Percentiles rank a stretch among this genome's conserved stretches.
Conservation (phyloP, 768 basidiomycete genomes). For the Lactarius hatsudake region DNA sequence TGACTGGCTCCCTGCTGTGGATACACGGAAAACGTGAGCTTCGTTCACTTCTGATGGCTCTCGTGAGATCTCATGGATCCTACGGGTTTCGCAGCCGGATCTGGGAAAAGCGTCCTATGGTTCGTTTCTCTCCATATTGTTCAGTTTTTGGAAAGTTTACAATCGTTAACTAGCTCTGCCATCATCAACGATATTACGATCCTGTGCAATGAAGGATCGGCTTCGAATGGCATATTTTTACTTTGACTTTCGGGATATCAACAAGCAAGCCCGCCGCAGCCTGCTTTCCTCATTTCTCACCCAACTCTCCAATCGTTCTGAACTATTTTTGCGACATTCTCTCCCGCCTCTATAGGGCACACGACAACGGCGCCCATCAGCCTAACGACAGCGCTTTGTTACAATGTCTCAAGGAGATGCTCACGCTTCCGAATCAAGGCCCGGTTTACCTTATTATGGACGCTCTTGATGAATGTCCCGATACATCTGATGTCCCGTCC, state of each 20-base stretch:
- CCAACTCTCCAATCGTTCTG: background rate
- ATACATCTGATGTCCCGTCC: background rate
- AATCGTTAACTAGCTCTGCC: background rate
- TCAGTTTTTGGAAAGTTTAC: background rate
- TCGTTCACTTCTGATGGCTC: background rate
- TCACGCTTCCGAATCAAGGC: background rate
- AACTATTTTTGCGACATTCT: background rate
- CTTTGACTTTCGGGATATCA: background rate
- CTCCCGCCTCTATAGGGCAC: background rate
- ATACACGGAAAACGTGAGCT: background rate
- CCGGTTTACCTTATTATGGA: background rate
- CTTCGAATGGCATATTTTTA: background rate
- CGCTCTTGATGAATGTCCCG: background rate
- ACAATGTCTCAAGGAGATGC: background rate
- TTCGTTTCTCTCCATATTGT: background rate
- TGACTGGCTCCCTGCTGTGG: background rate
- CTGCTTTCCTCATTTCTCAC: background rate
- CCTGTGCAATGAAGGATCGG: background rate
- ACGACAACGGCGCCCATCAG: background rate
- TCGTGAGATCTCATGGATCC: background rate
- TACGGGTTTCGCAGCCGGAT: background rate
- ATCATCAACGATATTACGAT: background rate
- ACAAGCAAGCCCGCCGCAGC: background rate
- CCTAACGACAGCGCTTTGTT: background rate
- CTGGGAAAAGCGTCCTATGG: background rate